Percentiles rank a stretch among this genome's conserved stretches.
Conservation (phyloP, 2,329 filamentous ascomycete species). For the Xylariales sp. region DNA sequence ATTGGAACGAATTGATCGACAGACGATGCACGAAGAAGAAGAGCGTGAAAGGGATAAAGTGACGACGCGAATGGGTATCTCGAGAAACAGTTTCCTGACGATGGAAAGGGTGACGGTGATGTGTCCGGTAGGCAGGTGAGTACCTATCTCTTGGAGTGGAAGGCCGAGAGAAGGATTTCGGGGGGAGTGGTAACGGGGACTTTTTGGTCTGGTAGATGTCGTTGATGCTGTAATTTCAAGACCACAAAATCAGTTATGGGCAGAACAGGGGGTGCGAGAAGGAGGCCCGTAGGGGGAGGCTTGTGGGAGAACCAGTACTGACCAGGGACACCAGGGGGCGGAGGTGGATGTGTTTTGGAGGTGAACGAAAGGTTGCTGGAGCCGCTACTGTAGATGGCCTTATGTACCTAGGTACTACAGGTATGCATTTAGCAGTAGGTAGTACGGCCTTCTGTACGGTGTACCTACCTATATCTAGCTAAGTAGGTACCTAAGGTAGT, state of each 20-base stretch:
- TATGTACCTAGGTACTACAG: too few species aligned
- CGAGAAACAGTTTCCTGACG: slow-evolving; percentile 37
- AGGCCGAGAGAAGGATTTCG: slow-evolving; percentile 41
- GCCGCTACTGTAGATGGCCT: slow-evolving; percentile 9
- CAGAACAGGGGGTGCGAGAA: slow-evolving; percentile 25
- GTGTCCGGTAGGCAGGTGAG: slow-evolving; percentile 26
- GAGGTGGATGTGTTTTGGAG: slow-evolving; percentile 14
- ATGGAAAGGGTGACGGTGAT: slow-evolving; percentile 36
- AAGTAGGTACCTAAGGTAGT: background rate
- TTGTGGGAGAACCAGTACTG: background rate
- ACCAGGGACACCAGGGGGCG: slow-evolving; percentile 2
- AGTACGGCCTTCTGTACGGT: too few species aligned
- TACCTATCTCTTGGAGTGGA: slow-evolving; percentile 36
- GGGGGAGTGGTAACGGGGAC: slow-evolving; percentile 32
- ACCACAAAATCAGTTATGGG: slow-evolving; percentile 33
- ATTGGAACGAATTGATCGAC: slow-evolving; percentile 36
- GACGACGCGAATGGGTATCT: slow-evolving; percentile 48
- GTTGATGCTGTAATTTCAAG: slow-evolving; percentile 38
- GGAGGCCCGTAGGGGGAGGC: slow-evolving; percentile 5
- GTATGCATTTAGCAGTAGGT: too few species aligned
- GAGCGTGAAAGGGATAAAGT: slow-evolving; percentile 37
- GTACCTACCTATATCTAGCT: too few species aligned
- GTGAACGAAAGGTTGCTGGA: slow-evolving; percentile 21
- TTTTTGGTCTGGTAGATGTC: slow-evolving; percentile 32
- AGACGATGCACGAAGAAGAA: slow-evolving; percentile 21